Base-by-base conservation (phyloP, 768 basidiomycete genomes). In the Bullera alba region DNA sequence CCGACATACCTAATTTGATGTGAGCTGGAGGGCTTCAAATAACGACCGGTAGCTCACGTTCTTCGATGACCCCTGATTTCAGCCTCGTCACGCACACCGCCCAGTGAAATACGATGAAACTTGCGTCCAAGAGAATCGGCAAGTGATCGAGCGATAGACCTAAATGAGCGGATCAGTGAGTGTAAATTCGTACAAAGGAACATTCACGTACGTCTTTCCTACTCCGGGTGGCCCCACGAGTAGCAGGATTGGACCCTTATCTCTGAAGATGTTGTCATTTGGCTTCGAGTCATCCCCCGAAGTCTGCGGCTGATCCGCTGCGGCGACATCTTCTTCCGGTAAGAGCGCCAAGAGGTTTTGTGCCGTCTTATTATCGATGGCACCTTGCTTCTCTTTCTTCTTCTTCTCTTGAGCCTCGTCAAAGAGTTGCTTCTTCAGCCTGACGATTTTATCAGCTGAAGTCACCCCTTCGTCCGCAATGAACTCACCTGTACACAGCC, bases 81-180 rank as follows among this genome's bases (percentile, higher is more conserved):
- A 0, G 87, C 91, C 71, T 96, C 92, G 61, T 96, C 91, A 2
- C 91, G 79, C 6, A 95, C 87, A 26, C 92, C 91, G 10, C 91
- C 91, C 0, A 95, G 78, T 1, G 87, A 85, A 56, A 95, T 91
- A 10, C 91, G 82, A 61, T 93, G 85, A 78, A 93, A 95, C 2
- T 89, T 88, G 37, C 90, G 76, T 22, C 79, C 78, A 7, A 95
- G 78, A 0, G 88, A 84, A 35, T 82, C 82, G 2, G 91, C 91
- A 25, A 96, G 80, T 0, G 86, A 88, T 58, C 86, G 84, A 0
- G 91, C 91, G 1, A 96, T 81, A 0, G 87, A 89, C 0, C 63
- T 65, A 46, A 14, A 23, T 4, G 12, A n/a, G n/a, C n/a, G 38
- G 25, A 37, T 36, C 38, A 48, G 35, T 35, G 2, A 21, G 17